These are phyloP conservation scores for Pichia terricola DNA, from an alignment of 1,139 yeast genomes.

Conservation along the genomic window DNA sequence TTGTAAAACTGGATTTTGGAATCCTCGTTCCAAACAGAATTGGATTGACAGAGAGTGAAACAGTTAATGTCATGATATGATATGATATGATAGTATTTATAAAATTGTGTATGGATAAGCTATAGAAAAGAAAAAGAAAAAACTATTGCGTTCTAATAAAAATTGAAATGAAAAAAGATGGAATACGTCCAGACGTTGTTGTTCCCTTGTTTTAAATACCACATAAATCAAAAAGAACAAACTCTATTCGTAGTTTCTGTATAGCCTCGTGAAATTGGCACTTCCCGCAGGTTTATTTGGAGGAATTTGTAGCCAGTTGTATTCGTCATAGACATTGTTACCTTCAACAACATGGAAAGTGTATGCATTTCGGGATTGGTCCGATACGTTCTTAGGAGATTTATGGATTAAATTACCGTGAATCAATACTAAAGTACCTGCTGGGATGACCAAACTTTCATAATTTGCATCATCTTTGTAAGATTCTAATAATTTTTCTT, in stretches of 20 bases:
- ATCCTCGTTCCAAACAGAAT: constrained; percentile 3
- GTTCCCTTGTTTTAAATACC: too few species aligned
- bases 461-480: constrained; percentile 30
- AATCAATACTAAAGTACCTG: constrained; percentile 61
- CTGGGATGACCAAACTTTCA: constrained; percentile 50
- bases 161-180: too few species aligned
- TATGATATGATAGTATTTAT: not conserved
- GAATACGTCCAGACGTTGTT: too few species aligned
- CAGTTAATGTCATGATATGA: not conserved
- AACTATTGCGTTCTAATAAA: not conserved
- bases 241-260: constrained; percentile 8
- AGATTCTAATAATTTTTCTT: constrained; percentile 18
- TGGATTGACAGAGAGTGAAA: constrained; percentile 4
- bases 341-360: constrained; percentile 79
- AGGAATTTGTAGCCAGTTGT: constrained; percentile 75
- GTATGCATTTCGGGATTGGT: constrained; percentile 59
- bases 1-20: constrained; percentile 22
- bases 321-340: constrained; percentile 42
- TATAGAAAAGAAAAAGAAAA: not conserved
- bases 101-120: not conserved
- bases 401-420: constrained; percentile 66
- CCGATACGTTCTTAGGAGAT: constrained; percentile 50
- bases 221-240: not conserved
- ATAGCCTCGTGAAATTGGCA: constrained; percentile 44
- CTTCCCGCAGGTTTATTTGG: constrained; percentile 46